Percentiles rank a stretch among this genome's conserved stretches.
Evolutionary conservation across 768 basidiomycete species (phyloP).

Genomic region (Suillus clintonianus): DNA sequence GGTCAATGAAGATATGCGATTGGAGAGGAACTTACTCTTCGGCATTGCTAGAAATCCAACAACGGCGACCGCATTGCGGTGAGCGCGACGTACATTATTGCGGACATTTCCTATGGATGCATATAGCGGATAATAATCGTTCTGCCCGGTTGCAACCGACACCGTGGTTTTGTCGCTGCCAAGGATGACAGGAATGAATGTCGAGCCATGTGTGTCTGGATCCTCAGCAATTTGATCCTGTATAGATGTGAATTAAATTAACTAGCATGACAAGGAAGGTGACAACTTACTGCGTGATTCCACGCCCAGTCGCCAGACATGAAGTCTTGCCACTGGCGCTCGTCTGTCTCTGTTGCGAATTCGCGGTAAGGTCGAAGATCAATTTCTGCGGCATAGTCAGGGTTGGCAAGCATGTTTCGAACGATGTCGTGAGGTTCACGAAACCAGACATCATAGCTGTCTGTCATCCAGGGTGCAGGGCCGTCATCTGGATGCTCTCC

Average conservation of each 20-base stretch:
- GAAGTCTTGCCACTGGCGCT: conserved; percentile 6
- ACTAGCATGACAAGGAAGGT: not conserved
- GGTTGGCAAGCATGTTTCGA: conserved; percentile 23
- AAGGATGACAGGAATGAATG: conserved; percentile 21
- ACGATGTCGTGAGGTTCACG: conserved; percentile 21
- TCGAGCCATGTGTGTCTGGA: conserved; percentile 14
- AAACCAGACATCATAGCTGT: conserved; percentile 24
- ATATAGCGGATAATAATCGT: conserved; percentile 30
- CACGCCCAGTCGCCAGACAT: conserved; percentile 17
- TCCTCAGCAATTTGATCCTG: conserved; percentile 15
- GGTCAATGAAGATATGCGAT: not conserved
- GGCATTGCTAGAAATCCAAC: conserved; percentile 33
- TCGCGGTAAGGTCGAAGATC: conserved; percentile 19
- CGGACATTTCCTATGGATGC: conserved; percentile 12
- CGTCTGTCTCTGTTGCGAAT: conserved; percentile 7
- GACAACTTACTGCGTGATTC: conserved; percentile 14
- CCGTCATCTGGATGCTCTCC: conserved; percentile 13
- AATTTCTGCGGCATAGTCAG: conserved; percentile 19
- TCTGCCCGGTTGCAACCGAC: conserved; percentile 24
- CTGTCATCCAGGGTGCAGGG: conserved; percentile 27
- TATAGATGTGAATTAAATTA: not conserved
- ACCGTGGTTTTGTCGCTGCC: conserved; percentile 31
- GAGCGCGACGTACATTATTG: conserved; percentile 9
- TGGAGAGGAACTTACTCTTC: conserved; percentile 23
- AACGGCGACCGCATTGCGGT: conserved; percentile 10